Evolutionary conservation across 441 rosid species (phyloP).

Genomic region (Manihot esculenta): DNA sequence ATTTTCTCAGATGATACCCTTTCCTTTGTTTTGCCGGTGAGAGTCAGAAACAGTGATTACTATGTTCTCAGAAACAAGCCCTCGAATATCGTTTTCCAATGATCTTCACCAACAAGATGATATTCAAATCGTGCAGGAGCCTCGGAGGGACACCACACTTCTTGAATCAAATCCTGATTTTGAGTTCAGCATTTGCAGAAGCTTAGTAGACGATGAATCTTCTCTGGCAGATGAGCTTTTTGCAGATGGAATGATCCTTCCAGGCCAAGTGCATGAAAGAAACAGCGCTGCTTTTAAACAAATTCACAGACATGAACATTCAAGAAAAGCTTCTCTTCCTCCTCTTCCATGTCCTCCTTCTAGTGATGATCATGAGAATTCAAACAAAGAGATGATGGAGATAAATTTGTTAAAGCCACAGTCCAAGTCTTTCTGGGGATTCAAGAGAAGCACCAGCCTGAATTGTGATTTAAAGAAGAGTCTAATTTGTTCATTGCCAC

Average conservation of each 20-base stretch:
- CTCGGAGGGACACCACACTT: slow-evolving; percentile 45
- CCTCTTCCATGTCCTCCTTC: slow-evolving; percentile 34
- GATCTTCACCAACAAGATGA: slow-evolving; percentile 46
- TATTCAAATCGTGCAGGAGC: slow-evolving; percentile 21
- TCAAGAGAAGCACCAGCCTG: slow-evolving; percentile 71
- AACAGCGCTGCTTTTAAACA: slow-evolving; percentile 6
- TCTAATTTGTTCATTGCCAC: slow-evolving; percentile 56
- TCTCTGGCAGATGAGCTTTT: slow-evolving; percentile 79
- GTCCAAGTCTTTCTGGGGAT: slow-evolving; percentile 65
- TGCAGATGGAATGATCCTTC: slow-evolving; percentile 71
- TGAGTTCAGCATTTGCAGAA: slow-evolving; percentile 55
- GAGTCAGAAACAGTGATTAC: too few species aligned
- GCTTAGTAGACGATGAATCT: slow-evolving; percentile 35
- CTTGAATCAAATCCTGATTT: slow-evolving; percentile 56
- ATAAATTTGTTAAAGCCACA: slow-evolving; percentile 28
- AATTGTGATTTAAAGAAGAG: slow-evolving; percentile 54
- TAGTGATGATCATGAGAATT: too few species aligned
- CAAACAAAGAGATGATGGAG: slow-evolving; percentile 27
- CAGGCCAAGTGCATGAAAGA: slow-evolving; percentile 32
- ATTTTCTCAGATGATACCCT: too few species aligned
- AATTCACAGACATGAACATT: too few species aligned
- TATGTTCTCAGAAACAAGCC: slow-evolving; percentile 64
- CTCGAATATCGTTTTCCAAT: slow-evolving; percentile 58
- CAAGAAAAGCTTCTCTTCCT: slow-evolving; percentile 26
- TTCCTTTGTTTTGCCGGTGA: too few species aligned